A percentile compares a stretch with the other conserved stretches of the same genome.
Conservation (phyloP, 2,329 filamentous ascomycete genomes). For the Fusarium scirpi region DNA sequence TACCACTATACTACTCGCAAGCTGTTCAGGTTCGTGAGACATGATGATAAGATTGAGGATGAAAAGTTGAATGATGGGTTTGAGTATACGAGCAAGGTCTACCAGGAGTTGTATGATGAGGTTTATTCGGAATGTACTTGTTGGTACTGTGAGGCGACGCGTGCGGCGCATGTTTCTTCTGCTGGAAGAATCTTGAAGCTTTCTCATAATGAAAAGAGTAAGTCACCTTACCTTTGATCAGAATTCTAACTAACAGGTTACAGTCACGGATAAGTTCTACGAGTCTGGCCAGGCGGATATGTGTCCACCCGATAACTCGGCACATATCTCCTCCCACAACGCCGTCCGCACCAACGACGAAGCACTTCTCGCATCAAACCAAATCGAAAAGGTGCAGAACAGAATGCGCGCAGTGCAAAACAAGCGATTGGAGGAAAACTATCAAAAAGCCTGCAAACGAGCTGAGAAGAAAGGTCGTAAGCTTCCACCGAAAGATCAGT, state of each 20-base stretch:
- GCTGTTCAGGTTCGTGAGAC: slow-evolving; percentile 74
- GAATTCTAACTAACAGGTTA: not conserved
- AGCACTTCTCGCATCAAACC: slow-evolving; percentile 1
- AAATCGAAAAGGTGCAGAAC: slow-evolving; percentile 15
- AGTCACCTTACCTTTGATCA: not conserved
- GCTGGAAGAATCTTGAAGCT: slow-evolving; percentile 60
- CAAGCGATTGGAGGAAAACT: slow-evolving; percentile 64
- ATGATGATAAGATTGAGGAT: slow-evolving; percentile 87
- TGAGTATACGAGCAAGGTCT: slow-evolving; percentile 77
- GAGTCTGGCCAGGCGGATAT: slow-evolving; percentile 60
- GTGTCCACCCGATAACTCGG: slow-evolving; percentile 67
- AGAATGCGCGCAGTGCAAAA: slow-evolving; percentile 36
- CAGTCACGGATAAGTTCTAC: slow-evolving; percentile 58
- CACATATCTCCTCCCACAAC: slow-evolving; percentile 81
- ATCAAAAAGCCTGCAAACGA: slow-evolving; percentile 64
- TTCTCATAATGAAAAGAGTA: slow-evolving; percentile 60
- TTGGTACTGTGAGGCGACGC: slow-evolving; percentile 80
- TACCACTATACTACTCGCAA: slow-evolving; percentile 64
- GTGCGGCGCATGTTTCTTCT: slow-evolving; percentile 60
- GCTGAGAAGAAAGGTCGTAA: slow-evolving; percentile 63
- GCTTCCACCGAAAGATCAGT: slow-evolving; percentile 61
- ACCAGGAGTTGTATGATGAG: slow-evolving; percentile 72
- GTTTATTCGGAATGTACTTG: slow-evolving; percentile 83
- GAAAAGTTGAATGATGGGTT: slow-evolving; percentile 72
- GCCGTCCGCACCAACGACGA: slow-evolving; percentile 59